Evolutionary conservation across 2,329 filamentous ascomycete species (phyloP), one percentile per base, ranked within the genome.

Genomic region (Monosporascus cannonballus): DNA sequence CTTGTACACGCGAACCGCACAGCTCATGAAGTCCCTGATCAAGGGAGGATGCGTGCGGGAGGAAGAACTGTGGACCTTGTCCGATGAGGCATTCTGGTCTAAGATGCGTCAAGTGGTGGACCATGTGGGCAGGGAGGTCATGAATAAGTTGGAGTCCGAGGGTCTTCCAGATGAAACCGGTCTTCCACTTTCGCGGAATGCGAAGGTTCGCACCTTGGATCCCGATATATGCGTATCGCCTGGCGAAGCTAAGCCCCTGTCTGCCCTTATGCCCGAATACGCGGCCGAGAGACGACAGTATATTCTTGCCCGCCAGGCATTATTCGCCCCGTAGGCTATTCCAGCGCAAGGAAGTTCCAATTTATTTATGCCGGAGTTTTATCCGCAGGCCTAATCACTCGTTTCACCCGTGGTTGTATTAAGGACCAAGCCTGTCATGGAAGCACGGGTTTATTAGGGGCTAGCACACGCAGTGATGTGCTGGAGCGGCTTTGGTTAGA

Each of bases 11-110:
- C 56, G 65, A 25, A 67, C 67, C 3, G 71, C 69, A 7, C 56
- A 57, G 30, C 51, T 73, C 20, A 73, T 73, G 45, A 51, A 49
- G 25, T 48, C 50, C 27, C 49, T 57, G 20, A 53, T 63, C 30
- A 51, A 52, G 14, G 44, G 51, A 18, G 59, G 59, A 4, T 57
- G 62, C 2, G 51, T 71, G 15, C 50, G 59, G 5, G 69, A 70
- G 45, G 59, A 63, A 24, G 56, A 61, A 27, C 53, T 72, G 14
- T 72, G 69, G 69, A 50, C 39, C 14, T 44, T 67, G 48, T 69
- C 69, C 6, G 69, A 72, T 52, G 51, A 56, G 15, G 67, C 66
- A 20, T 70, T 72, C 46, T 72, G 70, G 70, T 56, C 58, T 15
- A 54, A 61, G 27, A 58, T 70, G 55, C 61, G 64, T 30, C 49